Percentiles rank a stretch among this genome's conserved stretches.
Evolutionary conservation across 805 yeast genomes (phyloP).

Genomic region (Yarrowia keelungensis): DNA sequence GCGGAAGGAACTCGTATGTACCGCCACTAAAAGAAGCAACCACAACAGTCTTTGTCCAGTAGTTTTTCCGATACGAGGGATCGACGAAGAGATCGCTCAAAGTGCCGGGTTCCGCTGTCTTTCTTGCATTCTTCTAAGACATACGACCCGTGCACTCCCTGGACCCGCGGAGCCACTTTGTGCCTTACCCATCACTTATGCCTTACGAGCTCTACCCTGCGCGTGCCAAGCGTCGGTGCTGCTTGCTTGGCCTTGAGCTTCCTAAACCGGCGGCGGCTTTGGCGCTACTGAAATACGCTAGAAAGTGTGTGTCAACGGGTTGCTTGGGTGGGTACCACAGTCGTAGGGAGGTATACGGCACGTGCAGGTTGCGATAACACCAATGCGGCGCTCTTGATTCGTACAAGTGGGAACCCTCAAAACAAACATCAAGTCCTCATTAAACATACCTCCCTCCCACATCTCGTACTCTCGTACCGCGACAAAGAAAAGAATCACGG

Average conservation of each 20-base stretch:
- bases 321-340: no score
- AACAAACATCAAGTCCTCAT: no score
- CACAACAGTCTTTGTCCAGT: no score
- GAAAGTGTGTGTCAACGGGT: not conserved
- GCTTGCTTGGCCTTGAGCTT: constrained; percentile 5
- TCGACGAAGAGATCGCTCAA: not conserved
- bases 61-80: not conserved
- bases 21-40: no score
- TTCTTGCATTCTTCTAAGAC: not conserved
- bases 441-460: no score
- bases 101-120: not conserved
- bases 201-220: not conserved
- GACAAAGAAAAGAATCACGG: no score
- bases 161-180: not conserved
- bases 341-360: no score
- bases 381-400: no score
- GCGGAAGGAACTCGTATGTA: no score
- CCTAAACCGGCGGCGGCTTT: constrained; percentile 1
- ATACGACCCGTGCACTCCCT: not conserved
- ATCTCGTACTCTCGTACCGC: no score
- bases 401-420: no score
- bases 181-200: not conserved
- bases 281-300: not conserved
- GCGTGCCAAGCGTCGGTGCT: not conserved
- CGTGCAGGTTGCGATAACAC: no score